Base-by-base conservation (phyloP, 768 basidiomycete genomes). In the Kwoniella sp. region DNA sequence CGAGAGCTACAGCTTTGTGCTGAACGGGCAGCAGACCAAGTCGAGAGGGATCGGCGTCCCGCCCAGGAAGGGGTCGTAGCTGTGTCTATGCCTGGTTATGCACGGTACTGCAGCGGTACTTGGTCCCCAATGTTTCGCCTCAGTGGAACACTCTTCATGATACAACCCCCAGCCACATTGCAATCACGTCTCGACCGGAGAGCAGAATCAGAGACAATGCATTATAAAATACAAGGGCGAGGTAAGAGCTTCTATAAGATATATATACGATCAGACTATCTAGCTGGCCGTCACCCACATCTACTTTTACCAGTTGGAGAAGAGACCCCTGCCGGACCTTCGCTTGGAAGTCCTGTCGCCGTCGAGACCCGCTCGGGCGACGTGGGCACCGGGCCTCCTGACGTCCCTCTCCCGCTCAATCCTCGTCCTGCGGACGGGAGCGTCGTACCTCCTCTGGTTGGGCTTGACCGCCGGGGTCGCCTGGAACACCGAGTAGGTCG, bases 1-100 rank as follows among this genome's bases (percentile, higher is more conserved):
- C 23, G 63, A 65, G 45, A 65, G 63, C 33, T 65, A 65, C 46
- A 61, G 59, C 26, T 62, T 65, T 46, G 56, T 65, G 4, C 42
- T 51, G 48, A 34, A 50, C 23, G 27, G 29, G 20, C 12, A 14
- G 19, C 37, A 38, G 19, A 17, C 37, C 5, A n/a, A n/a, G n/a
- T n/a, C n/a, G n/a, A n/a, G n/a, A n/a, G n/a, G n/a, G n/a, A n/a
- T n/a, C n/a, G n/a, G n/a, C n/a, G n/a, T n/a, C n/a, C n/a, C n/a
- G n/a, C n/a, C n/a, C n/a, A n/a, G n/a, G n/a, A n/a, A n/a, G n/a
- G n/a, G n/a, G n/a, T n/a, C n/a, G n/a, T n/a, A n/a, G n/a, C n/a
- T n/a, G n/a, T n/a, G n/a, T n/a, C n/a, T n/a, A n/a, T n/a, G n/a
- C n/a, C n/a, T n/a, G n/a, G n/a, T n/a, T n/a, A n/a, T n/a, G n/a